Evolutionary conservation across 345 rosid species (phyloP).

Genomic region (Euclidium syriacum): DNA sequence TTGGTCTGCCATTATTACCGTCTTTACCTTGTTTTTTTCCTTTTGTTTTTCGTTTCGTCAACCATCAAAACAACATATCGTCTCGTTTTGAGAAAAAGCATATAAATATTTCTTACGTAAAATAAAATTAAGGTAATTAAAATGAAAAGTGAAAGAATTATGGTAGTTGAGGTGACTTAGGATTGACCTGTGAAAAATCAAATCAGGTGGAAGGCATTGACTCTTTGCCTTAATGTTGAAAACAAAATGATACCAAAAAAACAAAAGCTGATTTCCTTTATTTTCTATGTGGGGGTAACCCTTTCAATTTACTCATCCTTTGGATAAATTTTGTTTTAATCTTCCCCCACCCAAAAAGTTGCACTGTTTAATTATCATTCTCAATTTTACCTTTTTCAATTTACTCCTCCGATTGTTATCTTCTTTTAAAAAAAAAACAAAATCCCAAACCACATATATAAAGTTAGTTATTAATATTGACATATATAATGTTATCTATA

Average conservation of each 20-base stretch:
- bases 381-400: slow-evolving; percentile 17
- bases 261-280: slow-evolving; percentile 28
- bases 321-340: slow-evolving; percentile 29
- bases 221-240: slow-evolving; percentile 35
- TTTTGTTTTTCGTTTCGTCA: not conserved
- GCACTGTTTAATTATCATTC: slow-evolving; percentile 15
- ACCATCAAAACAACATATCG: slow-evolving; percentile 17
- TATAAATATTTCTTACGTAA: slow-evolving; percentile 1
- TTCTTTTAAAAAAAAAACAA: no score
- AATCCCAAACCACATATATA: no score
- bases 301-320: slow-evolving; percentile 33
- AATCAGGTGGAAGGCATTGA: slow-evolving; percentile 31
- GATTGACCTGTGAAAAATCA: slow-evolving; percentile 28
- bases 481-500: no score
- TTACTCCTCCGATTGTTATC: slow-evolving; percentile 18
- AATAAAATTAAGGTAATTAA: not conserved
- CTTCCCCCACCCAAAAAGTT: slow-evolving; percentile 29
- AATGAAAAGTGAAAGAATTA: slow-evolving; percentile 11
- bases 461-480: no score
- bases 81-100: no score
- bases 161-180: slow-evolving; percentile 31
- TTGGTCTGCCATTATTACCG: slow-evolving; percentile 31
- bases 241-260: slow-evolving; percentile 34
- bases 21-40: slow-evolving; percentile 14
- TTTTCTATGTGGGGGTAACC: slow-evolving; percentile 11